Conservation (phyloP, 352 stramenopile species). For the Pythium dissimile region DNA sequence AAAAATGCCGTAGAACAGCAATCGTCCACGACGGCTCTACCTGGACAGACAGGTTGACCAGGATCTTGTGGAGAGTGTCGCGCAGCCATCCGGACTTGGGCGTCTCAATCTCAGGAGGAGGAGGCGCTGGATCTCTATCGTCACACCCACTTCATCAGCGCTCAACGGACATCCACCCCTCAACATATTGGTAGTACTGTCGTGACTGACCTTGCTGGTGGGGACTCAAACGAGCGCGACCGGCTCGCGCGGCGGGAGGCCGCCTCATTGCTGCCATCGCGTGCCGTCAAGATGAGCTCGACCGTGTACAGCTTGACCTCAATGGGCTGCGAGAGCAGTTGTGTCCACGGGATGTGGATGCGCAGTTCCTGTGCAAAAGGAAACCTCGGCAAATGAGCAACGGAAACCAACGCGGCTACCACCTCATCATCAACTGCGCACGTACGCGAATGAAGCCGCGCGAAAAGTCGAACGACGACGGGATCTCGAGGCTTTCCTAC, state of each 20-base stretch:
- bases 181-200: not conserved
- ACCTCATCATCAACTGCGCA: not conserved
- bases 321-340: slow-evolving; percentile 81
- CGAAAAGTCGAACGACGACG: slow-evolving; percentile 85
- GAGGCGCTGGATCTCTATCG: not conserved
- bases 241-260: slow-evolving; percentile 11
- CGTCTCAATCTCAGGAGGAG: slow-evolving; percentile 50
- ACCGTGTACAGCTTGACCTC: slow-evolving; percentile 88
- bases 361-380: slow-evolving; percentile 59
- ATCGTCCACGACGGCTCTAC: slow-evolving; percentile 21
- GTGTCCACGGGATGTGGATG: slow-evolving; percentile 89
- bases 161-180: not conserved
- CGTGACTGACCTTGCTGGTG: not conserved
- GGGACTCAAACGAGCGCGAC: slow-evolving; percentile 14
- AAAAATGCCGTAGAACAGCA: not conserved
- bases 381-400: too few relatives aligned
- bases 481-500: slow-evolving; percentile 81
- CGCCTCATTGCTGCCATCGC: slow-evolving; percentile 15
- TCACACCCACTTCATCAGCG: not conserved
- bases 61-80: slow-evolving; percentile 74
- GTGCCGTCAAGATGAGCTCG: slow-evolving; percentile 81
- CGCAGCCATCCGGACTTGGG: slow-evolving; percentile 82
- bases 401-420: not conserved
- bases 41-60: slow-evolving; percentile 80
- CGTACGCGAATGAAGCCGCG: slow-evolving; percentile 77